phyloP scores from a whole-genome alignment of 192 early-diverging fungal species.

The Backusella morwellensis region DNA sequence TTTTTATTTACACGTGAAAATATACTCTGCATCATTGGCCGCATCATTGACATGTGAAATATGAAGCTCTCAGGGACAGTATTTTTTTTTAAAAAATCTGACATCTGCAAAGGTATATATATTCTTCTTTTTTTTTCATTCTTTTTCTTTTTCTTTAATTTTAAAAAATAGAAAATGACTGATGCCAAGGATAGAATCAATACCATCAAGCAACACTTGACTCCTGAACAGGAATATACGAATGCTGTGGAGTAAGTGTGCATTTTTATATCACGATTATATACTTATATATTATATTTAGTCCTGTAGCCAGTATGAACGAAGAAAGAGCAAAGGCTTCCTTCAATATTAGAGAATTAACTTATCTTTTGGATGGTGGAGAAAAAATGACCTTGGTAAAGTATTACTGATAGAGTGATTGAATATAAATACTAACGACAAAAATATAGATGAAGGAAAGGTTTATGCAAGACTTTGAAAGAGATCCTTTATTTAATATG shows the following conservation, averaged over 20 bases:
- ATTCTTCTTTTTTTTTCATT: not conserved
- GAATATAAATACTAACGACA: no score
- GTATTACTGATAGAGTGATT: not conserved
- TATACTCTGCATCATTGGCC: not conserved
- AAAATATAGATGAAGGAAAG: slow-evolving; percentile 61
- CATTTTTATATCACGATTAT: no score
- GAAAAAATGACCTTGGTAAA: slow-evolving; percentile 44
- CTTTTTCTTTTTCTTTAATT: not conserved
- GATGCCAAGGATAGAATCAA: slow-evolving; percentile 21
- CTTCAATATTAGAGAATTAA: slow-evolving; percentile 78
- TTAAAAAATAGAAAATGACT: slow-evolving; percentile 9
- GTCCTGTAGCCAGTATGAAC: slow-evolving; percentile 45
- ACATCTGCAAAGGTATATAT: not conserved
- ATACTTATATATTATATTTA: not conserved
- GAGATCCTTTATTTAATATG: slow-evolving; percentile 79
- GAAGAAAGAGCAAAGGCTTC: slow-evolving; percentile 73
- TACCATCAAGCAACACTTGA: slow-evolving; percentile 24
- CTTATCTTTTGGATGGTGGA: slow-evolving; percentile 83
- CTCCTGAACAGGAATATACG: slow-evolving; percentile 23
- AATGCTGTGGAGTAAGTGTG: slow-evolving; percentile 23
- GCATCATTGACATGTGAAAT: not conserved
- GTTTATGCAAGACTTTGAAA: slow-evolving; percentile 83
- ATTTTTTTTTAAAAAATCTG: not conserved
- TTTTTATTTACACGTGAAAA: not conserved
- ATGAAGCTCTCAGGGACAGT: not conserved